A percentile compares a stretch with the other conserved stretches of the same genome.
Evolutionary conservation across 345 rosid genomes (phyloP).

Genomic region (Eucalyptus marginata): DNA sequence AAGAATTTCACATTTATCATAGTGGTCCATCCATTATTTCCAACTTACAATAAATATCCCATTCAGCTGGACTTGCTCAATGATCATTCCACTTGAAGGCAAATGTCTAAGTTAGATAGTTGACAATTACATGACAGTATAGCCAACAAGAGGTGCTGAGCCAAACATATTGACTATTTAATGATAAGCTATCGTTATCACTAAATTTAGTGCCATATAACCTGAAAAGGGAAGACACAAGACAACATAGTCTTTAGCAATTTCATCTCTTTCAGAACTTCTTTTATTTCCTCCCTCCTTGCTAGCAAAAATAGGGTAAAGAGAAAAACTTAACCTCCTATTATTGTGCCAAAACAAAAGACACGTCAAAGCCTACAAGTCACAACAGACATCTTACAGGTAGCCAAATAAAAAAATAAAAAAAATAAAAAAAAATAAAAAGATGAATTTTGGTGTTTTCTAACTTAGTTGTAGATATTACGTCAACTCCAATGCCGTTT

Average conservation of each 20-base stretch:
- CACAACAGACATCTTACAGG: background rate
- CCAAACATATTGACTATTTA: background rate
- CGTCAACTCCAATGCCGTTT: background rate
- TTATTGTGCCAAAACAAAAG: background rate
- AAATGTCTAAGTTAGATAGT: background rate
- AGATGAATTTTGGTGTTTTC: background rate
- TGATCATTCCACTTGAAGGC: background rate
- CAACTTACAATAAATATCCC: background rate
- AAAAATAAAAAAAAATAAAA: accelerated
- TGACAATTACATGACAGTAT: background rate
- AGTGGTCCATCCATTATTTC: background rate
- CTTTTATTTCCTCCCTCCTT: background rate
- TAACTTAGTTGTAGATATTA: background rate
- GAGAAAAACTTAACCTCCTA: background rate
- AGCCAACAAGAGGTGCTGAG: background rate
- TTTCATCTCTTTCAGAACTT: background rate
- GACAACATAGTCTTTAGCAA: background rate
- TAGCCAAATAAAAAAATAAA: background rate
- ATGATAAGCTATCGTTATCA: background rate
- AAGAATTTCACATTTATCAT: background rate
- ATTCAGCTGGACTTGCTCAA: background rate
- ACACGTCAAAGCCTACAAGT: background rate
- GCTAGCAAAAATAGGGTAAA: background rate
- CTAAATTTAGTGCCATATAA: background rate
- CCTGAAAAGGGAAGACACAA: background rate